phyloP scores from a whole-genome alignment of 2,329 filamentous ascomycete species.

The Monosporascus cannonballus region DNA sequence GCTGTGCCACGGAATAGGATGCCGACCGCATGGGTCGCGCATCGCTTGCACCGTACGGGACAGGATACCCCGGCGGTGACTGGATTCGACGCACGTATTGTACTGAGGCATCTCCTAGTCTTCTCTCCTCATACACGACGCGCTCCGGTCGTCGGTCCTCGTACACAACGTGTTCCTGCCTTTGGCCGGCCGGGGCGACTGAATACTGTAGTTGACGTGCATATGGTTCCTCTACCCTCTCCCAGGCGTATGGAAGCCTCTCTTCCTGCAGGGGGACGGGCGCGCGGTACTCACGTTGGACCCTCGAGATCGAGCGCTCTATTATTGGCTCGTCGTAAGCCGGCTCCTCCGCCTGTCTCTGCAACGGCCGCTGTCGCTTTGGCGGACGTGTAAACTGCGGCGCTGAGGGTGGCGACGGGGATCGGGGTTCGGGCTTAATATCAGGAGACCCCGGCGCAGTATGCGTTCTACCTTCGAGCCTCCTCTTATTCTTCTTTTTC shows the following conservation, averaged over 20 bases:
- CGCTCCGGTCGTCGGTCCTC: conserved; percentile 26
- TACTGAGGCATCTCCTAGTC: conserved; percentile 21
- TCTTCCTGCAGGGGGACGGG: conserved; percentile 14
- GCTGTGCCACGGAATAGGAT: conserved; percentile 36
- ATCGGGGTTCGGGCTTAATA: conserved; percentile 61
- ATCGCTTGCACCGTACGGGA: conserved; percentile 32
- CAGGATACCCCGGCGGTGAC: conserved; percentile 30
- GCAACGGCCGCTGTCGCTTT: conserved; percentile 49
- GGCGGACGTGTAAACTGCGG: conserved; percentile 47
- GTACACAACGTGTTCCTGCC: conserved; percentile 21
- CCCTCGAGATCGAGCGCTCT: conserved; percentile 30
- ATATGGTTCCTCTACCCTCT: conserved; percentile 23
- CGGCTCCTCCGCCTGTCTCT: conserved; percentile 33
- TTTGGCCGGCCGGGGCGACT: conserved; percentile 19
- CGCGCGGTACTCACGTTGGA: conserved; percentile 27
- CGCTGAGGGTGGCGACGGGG: conserved; percentile 51
- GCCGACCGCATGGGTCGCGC: conserved; percentile 32
- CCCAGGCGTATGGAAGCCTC: conserved; percentile 26
- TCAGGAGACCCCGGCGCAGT: conserved; percentile 44
- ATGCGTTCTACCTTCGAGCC: conserved; percentile 42
- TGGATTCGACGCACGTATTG: conserved; percentile 31
- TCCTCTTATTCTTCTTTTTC: conserved; percentile 45
- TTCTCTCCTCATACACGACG: conserved; percentile 24
- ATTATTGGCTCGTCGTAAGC: conserved; percentile 41
- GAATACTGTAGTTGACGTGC: conserved; percentile 22